Conservation (phyloP, 345 rosid genomes). For the Mangifera indica region DNA sequence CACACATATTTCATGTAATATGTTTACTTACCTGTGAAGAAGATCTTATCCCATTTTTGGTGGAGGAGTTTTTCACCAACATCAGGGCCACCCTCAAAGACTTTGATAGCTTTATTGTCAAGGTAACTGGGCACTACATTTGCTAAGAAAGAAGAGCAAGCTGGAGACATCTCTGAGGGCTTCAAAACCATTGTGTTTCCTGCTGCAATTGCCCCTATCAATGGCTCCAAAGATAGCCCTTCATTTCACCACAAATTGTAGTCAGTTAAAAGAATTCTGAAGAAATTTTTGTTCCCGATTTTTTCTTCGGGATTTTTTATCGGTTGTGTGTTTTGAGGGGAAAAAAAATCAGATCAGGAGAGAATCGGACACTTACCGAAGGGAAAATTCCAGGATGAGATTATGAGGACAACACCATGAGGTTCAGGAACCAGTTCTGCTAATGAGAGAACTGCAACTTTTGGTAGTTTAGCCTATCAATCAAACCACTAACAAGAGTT, state of each 20-base stretch:
- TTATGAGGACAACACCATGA: constrained; percentile 59
- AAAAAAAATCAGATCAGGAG: too few species aligned
- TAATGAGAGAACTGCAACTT: constrained; percentile 40
- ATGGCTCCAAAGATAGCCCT: constrained; percentile 67
- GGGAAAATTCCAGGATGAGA: constrained; percentile 76
- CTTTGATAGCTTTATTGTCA: constrained; percentile 60
- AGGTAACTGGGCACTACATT: constrained; percentile 57
- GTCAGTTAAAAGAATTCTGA: background rate
- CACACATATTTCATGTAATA: too few species aligned
- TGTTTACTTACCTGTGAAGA: too few species aligned
- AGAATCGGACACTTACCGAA: constrained; percentile 35
- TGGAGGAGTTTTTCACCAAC: constrained; percentile 51
- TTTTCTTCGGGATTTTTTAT: background rate
- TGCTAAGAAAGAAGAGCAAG: constrained; percentile 58
- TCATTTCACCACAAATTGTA: background rate
- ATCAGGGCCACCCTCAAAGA: constrained; percentile 63
- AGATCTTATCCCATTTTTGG: too few species aligned
- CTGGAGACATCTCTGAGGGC: constrained; percentile 73
- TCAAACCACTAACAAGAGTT: background rate
- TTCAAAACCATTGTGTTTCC: constrained; percentile 78
- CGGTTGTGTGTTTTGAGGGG: too few species aligned
- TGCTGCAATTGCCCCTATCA: constrained; percentile 82
- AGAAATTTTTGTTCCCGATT: background rate
- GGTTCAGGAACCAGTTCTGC: constrained; percentile 65
- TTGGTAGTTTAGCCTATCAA: constrained; percentile 59